phyloP scores from a whole-genome alignment of 768 basidiomycete genomes.

The Scleroderma citrinum region DNA sequence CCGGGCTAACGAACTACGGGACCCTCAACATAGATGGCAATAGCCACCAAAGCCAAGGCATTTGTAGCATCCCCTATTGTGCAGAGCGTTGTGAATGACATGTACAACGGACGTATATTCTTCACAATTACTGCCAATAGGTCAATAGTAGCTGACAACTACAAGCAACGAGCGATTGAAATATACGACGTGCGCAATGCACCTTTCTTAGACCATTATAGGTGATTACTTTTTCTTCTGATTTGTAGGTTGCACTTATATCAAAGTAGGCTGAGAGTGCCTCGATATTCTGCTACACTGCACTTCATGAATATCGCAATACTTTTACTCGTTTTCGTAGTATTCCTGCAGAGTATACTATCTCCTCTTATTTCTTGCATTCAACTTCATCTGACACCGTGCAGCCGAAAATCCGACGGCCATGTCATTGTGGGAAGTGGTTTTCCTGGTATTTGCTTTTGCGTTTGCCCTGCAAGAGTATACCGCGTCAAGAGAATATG shows the following conservation, averaged over 20 bases:
- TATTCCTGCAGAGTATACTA: slow-evolving; percentile 67
- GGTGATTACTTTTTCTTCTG: slow-evolving; percentile 31
- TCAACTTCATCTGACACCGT: slow-evolving; percentile 3
- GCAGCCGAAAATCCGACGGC: slow-evolving; percentile 51
- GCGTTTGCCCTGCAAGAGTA: slow-evolving; percentile 87
- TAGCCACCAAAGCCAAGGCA: slow-evolving; percentile 76
- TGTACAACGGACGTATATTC: slow-evolving; percentile 75
- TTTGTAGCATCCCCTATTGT: slow-evolving; percentile 81
- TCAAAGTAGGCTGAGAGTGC: slow-evolving; percentile 64
- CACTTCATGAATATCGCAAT: slow-evolving; percentile 75
- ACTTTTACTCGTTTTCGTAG: slow-evolving; percentile 61
- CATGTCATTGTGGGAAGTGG: slow-evolving; percentile 57
- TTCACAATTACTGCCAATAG: slow-evolving; percentile 57
- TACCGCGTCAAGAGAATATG: slow-evolving; percentile 80
- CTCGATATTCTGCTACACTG: slow-evolving; percentile 68
- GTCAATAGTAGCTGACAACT: slow-evolving; percentile 85
- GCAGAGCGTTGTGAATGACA: slow-evolving; percentile 82
- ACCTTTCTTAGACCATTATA: slow-evolving; percentile 80
- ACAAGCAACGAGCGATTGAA: slow-evolving; percentile 72
- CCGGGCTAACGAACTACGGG: background rate
- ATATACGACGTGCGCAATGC: slow-evolving; percentile 62
- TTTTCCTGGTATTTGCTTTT: slow-evolving; percentile 69
- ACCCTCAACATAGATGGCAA: slow-evolving; percentile 67
- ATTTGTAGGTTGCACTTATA: slow-evolving; percentile 1
- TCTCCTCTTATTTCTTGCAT: slow-evolving; percentile 1